phyloP scores from a whole-genome alignment of 345 rosid genomes.

The Psidium friedrichsthalianum region DNA sequence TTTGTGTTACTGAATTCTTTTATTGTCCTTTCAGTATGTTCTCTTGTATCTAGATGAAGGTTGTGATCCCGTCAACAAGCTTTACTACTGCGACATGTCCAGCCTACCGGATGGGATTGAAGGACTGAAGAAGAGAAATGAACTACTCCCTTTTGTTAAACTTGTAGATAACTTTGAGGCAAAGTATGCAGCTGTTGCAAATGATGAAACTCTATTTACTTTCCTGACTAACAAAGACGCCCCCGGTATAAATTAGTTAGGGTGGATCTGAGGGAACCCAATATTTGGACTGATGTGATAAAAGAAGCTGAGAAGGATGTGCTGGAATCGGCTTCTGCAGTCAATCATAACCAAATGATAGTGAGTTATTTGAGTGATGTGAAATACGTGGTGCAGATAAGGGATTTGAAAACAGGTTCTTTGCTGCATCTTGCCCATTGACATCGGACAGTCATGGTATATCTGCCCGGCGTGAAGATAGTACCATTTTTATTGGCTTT shows the following conservation, averaged over 20 bases:
- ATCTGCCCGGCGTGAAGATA: conserved; percentile 59
- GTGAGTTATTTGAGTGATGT: conserved; percentile 84
- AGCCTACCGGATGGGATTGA: conserved; percentile 52
- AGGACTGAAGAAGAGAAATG: conserved; percentile 38
- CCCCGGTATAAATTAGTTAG: conserved; percentile 67
- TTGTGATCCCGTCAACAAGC: conserved; percentile 79
- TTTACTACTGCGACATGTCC: conserved; percentile 64
- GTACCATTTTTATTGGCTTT: conserved; percentile 45
- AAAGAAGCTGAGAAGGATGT: conserved; percentile 78
- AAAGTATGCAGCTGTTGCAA: conserved; percentile 47
- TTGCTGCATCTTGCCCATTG: conserved; percentile 71
- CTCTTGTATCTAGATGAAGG: conserved; percentile 41
- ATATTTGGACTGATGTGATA: conserved; percentile 60
- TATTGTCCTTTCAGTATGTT: conserved; percentile 49
- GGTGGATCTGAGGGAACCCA: conserved; percentile 71
- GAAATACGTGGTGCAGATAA: conserved; percentile 64
- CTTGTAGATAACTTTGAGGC: conserved; percentile 68
- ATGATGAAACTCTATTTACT: conserved; percentile 65
- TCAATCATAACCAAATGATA: conserved; percentile 56
- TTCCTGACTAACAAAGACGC: conserved; percentile 78
- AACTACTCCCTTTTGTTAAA: conserved; percentile 63
- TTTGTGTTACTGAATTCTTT: background rate
- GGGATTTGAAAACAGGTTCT: conserved; percentile 70
- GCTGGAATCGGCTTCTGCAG: conserved; percentile 55
- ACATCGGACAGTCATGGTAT: conserved; percentile 59